Percentiles rank a stretch among this genome's conserved stretches.
Conservation (phyloP, 495 filamentous ascomycete species). For the Aspergillus steynii region DNA sequence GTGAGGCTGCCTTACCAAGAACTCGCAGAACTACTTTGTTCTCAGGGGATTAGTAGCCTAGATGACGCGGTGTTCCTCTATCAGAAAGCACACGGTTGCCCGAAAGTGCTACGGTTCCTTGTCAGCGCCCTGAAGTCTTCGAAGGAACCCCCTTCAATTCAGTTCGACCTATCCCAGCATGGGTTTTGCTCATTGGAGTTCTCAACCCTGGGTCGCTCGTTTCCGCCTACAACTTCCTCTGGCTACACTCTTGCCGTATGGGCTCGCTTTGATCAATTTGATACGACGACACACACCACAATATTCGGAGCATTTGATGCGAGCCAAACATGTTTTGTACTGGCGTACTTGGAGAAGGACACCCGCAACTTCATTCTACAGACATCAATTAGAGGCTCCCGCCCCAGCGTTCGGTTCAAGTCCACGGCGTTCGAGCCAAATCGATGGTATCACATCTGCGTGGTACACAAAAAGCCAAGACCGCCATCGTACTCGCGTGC, state of each 20-base stretch:
- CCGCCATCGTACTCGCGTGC: slow-evolving; percentile 79
- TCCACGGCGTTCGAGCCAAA: slow-evolving; percentile 69
- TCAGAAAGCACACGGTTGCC: slow-evolving; percentile 59
- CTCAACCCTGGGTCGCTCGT: slow-evolving; percentile 74
- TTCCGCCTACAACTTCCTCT: slow-evolving; percentile 71
- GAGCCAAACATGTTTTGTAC: slow-evolving; percentile 88
- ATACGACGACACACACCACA: slow-evolving; percentile 82
- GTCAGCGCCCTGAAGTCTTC: slow-evolving; percentile 70
- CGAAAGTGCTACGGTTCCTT: slow-evolving; percentile 69
- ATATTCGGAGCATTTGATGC: slow-evolving; percentile 94
- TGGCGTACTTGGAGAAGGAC: slow-evolving; percentile 92
- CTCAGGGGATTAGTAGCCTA: slow-evolving; percentile 67
- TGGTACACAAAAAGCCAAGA: slow-evolving; percentile 78
- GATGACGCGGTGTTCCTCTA: slow-evolving; percentile 80
- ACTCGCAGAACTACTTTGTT: slow-evolving; percentile 37
- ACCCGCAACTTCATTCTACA: slow-evolving; percentile 95
- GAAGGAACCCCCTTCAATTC: slow-evolving; percentile 76
- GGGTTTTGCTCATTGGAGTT: slow-evolving; percentile 89
- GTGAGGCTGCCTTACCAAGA: slow-evolving; percentile 61
- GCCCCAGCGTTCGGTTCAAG: slow-evolving; percentile 92
- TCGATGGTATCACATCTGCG: slow-evolving; percentile 87
- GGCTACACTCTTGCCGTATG: slow-evolving; percentile 90
- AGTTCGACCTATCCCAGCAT: slow-evolving; percentile 88
- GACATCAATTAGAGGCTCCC: slow-evolving; percentile 82
- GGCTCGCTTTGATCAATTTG: slow-evolving; percentile 85